Percentiles rank a stretch among this genome's conserved stretches.
Evolutionary conservation across 176 grass and related monocot genomes (phyloP).

Genomic region (Cenchrus fungigraminus): DNA sequence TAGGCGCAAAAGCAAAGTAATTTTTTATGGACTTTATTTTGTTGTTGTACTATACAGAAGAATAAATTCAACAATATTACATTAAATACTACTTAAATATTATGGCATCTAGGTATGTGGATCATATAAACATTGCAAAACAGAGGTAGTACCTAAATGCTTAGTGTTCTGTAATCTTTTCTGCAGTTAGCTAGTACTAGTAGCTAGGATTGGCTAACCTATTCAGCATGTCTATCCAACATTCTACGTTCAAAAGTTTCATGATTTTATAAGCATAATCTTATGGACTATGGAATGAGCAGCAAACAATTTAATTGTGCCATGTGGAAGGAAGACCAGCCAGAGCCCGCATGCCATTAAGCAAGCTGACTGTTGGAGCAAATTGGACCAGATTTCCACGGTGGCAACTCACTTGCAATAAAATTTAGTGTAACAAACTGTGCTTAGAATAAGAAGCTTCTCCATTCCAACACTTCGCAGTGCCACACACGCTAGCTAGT

Average conservation of each 20-base stretch:
- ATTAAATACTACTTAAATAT: neutral
- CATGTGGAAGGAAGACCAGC: slow-evolving; percentile 31
- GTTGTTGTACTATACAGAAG: neutral
- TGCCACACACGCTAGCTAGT: slow-evolving; percentile 38
- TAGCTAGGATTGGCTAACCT: neutral
- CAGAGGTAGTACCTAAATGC: no score
- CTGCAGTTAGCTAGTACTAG: neutral
- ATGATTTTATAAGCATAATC: slow-evolving; percentile 29
- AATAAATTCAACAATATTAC: neutral
- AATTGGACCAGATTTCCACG: slow-evolving; percentile 49
- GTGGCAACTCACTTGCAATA: slow-evolving; percentile 49
- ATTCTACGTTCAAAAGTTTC: slow-evolving; percentile 17
- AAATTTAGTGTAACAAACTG: slow-evolving; percentile 40
- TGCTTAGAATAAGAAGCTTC: slow-evolving; percentile 43
- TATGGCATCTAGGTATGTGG: neutral
- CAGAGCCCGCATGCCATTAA: slow-evolving; percentile 12
- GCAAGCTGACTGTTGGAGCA: slow-evolving; percentile 39
- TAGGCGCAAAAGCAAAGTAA: neutral
- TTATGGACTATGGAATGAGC: slow-evolving; percentile 40
- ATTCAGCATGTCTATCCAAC: slow-evolving; percentile 6
- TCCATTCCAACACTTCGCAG: slow-evolving; percentile 30
- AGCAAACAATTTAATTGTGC: slow-evolving; percentile 9
- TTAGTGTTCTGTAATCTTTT: neutral
- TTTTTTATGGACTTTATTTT: neutral
- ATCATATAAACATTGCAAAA: no score